These are phyloP conservation scores for Aspergillus transmontanensis DNA, from an alignment of 2,329 filamentous ascomycete species.

Conservation along the genomic window DNA sequence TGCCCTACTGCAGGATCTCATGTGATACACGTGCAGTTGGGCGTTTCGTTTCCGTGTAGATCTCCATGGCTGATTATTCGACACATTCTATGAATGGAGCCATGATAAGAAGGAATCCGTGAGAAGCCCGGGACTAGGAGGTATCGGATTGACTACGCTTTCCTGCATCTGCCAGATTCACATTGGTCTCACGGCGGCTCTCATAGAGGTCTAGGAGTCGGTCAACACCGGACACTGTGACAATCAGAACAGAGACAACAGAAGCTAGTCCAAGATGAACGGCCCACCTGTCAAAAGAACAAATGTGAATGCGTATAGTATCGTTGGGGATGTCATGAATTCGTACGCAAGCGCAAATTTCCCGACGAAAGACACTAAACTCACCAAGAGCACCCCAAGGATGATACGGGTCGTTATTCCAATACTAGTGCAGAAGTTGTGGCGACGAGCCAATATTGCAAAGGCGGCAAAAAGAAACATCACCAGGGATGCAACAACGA, in stretches of 20 bases:
- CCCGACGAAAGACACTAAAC: constrained; percentile 32
- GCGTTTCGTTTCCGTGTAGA: background rate
- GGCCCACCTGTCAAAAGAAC: constrained; percentile 34
- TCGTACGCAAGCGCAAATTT: constrained; percentile 38
- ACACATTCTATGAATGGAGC: background rate
- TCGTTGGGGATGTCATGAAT: constrained; percentile 45
- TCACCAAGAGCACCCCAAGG: constrained; percentile 31
- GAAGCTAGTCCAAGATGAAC: background rate
- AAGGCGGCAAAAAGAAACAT: constrained; percentile 42
- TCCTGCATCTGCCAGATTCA: constrained; percentile 26
- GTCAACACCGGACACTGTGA: constrained; percentile 35
- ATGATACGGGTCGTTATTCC: constrained; percentile 31
- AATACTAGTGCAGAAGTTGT: constrained; percentile 28
- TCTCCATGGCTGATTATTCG: background rate
- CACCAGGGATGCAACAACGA: constrained; percentile 37
- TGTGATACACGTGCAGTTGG: background rate
- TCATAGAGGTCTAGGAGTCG: constrained; percentile 36
- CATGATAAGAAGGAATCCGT: background rate
- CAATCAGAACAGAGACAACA: constrained; percentile 19
- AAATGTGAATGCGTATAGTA: constrained; percentile 39
- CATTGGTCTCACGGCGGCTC: constrained; percentile 24
- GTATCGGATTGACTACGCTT: constrained; percentile 21
- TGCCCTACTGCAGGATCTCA: background rate
- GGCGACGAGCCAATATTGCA: constrained; percentile 30
- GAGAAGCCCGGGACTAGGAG: constrained; percentile 12